phyloP scores from a whole-genome alignment of 768 basidiomycete species.

The Russula lepida region DNA sequence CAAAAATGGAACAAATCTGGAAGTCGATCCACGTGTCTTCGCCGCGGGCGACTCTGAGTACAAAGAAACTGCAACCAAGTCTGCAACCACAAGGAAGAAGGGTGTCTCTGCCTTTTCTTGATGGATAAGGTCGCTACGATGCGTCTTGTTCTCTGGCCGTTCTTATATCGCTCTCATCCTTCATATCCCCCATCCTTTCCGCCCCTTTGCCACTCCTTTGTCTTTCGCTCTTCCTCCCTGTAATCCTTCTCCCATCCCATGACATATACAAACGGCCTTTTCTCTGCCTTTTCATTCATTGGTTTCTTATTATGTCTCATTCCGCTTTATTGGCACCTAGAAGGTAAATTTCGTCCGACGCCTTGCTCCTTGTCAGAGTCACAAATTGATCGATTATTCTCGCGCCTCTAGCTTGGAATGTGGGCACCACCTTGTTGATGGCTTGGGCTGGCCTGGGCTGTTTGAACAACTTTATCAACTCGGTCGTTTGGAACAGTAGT shows the following conservation, averaged over 20 bases:
- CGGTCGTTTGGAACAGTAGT: conserved; percentile 58
- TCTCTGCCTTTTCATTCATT: conserved; percentile 35
- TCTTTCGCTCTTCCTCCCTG: not conserved
- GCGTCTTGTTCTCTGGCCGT: not conserved
- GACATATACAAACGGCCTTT: conserved; percentile 18
- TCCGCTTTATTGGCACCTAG: conserved; percentile 49
- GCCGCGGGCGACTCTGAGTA: not conserved
- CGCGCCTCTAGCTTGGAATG: conserved; percentile 43
- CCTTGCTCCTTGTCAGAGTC: too few relatives aligned
- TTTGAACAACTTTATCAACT: conserved; percentile 56
- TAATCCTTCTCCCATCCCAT: too few relatives aligned
- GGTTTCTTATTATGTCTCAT: conserved; percentile 41
- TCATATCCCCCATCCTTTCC: not conserved
- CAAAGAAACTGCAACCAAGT: not conserved
- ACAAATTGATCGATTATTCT: not conserved
- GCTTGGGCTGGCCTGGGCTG: conserved; percentile 52
- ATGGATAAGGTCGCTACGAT: not conserved
- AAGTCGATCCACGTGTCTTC: not conserved
- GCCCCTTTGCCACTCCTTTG: not conserved
- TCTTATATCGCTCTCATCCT: not conserved
- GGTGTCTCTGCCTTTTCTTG: not conserved
- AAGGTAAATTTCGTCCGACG: conserved; percentile 27
- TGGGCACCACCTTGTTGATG: conserved; percentile 66
- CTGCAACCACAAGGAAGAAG: not conserved
- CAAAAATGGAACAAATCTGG: too few relatives aligned